Evolutionary conservation across 1,139 yeast species (phyloP), one percentile per base, ranked within the genome.

Genomic region (Candida freyschussii): DNA sequence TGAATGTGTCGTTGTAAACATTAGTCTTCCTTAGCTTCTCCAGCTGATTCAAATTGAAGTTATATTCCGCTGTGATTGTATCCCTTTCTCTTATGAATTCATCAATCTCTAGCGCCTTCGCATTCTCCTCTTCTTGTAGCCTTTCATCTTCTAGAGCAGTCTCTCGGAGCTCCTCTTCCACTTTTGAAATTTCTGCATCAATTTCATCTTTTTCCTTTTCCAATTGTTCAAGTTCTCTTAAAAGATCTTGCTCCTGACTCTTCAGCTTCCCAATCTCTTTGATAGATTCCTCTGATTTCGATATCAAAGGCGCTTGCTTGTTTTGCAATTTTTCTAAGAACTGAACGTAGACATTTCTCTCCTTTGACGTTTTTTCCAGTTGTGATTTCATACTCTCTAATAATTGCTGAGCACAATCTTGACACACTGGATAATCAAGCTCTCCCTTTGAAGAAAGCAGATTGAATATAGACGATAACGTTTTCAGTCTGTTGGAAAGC

Each of bases 401-500:
- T 19, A 89, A 57, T 18, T 72, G 54, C 27, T 69, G 75, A 4
- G 94, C 84, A 56, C 98, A 91, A 31, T 89, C 97, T 21, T 69
- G 67, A 47, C 97, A 89, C 12, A 93, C 74, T 0, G 98, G 98
- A 50, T 84, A 76, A 43, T 85, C 94, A n/a, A 89, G 69, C 39
- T 80, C 87, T 33, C 81, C 79, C 42, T 80, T 79, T 8, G 77
- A 77, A 17, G 73, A 78, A 45, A 75, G 66, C 2, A 84, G 69
- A 44, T 78, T 79, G 47, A 75, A 78, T 7, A 87, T 65, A n/a
- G 71, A 71, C 13, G 78, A 77, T 20, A 85, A 56, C 12, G 72
- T 57, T 26, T 59, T 61, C 13, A 72, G 53, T 24, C 69, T 61
- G 11, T 62, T 59, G 0, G 74, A 66, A 8, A 69, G 48, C 4